These are phyloP conservation scores for Xylaria digitata DNA, from an alignment of 2,329 filamentous ascomycete genomes.

Conservation along the genomic window DNA sequence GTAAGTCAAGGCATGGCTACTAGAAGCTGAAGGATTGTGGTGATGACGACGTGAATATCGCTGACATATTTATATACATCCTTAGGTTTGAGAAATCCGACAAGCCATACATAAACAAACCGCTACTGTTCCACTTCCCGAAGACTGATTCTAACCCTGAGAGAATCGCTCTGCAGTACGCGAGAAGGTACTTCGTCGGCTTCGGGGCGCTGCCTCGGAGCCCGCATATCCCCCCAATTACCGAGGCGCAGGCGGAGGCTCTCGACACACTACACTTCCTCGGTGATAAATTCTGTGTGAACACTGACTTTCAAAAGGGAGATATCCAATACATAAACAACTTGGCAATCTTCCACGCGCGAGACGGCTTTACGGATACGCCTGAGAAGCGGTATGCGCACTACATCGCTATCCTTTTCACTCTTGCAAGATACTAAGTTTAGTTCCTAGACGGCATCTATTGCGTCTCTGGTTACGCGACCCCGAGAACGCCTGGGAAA, in stretches of 20 bases:
- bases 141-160: constrained; percentile 59
- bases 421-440: constrained; percentile 15
- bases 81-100: constrained; percentile 53
- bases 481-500: constrained; percentile 61
- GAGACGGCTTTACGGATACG: constrained; percentile 61
- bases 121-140: constrained; percentile 67
- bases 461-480: constrained; percentile 64
- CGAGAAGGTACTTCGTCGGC: constrained; percentile 65
- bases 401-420: neutral
- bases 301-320: constrained; percentile 60
- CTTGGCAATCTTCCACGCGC: constrained; percentile 63
- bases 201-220: constrained; percentile 66
- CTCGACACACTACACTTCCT: constrained; percentile 63
- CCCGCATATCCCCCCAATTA: constrained; percentile 65
- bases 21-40: constrained; percentile 54
- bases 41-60: neutral
- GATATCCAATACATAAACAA: constrained; percentile 69
- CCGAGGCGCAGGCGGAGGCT: constrained; percentile 64
- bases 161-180: constrained; percentile 68
- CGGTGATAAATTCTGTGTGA: constrained; percentile 58
- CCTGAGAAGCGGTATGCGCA: constrained; percentile 56
- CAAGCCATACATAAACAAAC: constrained; percentile 60
- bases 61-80: constrained; percentile 5
- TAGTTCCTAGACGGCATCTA: constrained; percentile 57
- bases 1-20: constrained; percentile 47